phyloP scores from a whole-genome alignment of 1,284 basidiomycete species.

The Cystobasidium pallidum region DNA sequence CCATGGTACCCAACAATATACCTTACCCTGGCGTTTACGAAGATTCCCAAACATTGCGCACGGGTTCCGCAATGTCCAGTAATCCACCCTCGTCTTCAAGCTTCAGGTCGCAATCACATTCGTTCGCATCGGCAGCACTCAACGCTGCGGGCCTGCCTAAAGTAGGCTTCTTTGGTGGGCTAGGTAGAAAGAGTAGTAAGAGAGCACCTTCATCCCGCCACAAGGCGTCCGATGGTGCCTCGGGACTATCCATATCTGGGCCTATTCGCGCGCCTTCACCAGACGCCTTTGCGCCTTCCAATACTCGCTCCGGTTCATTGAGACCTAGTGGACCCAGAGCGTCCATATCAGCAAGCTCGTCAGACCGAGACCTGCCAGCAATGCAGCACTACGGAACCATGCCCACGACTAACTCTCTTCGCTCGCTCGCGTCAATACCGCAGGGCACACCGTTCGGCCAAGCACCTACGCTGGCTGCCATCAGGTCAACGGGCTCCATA shows the following conservation, averaged over 20 bases:
- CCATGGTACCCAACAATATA: constrained; percentile 41
- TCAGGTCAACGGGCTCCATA: constrained; percentile 1
- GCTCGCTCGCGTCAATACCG: constrained; percentile 8
- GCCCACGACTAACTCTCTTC: constrained; percentile 21
- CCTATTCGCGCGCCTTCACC: constrained; percentile 31
- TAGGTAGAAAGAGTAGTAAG: constrained; percentile 38
- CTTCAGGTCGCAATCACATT: constrained; percentile 3
- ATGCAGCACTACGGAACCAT: constrained; percentile 11
- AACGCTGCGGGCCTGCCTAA: constrained; percentile 38
- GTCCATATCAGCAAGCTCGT: constrained; percentile 26
- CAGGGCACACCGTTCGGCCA: background rate
- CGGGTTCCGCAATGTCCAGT: constrained; percentile 17
- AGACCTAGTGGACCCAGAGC: constrained; percentile 31
- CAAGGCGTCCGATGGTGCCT: constrained; percentile 3
- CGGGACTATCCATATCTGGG: constrained; percentile 23
- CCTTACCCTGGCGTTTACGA: constrained; percentile 42
- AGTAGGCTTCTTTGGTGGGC: constrained; percentile 35
- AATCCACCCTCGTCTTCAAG: constrained; percentile 9
- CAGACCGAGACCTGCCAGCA: background rate
- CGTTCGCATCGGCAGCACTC: constrained; percentile 31
- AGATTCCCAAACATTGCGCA: constrained; percentile 25
- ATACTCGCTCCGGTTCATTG: constrained; percentile 2
- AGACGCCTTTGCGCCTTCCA: background rate
- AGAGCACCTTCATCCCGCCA: constrained; percentile 10
- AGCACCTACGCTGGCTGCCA: background rate